These are phyloP conservation scores for Skeletonema menzelii DNA, from an alignment of 108 stramenopile genomes.

Conservation along the genomic window DNA sequence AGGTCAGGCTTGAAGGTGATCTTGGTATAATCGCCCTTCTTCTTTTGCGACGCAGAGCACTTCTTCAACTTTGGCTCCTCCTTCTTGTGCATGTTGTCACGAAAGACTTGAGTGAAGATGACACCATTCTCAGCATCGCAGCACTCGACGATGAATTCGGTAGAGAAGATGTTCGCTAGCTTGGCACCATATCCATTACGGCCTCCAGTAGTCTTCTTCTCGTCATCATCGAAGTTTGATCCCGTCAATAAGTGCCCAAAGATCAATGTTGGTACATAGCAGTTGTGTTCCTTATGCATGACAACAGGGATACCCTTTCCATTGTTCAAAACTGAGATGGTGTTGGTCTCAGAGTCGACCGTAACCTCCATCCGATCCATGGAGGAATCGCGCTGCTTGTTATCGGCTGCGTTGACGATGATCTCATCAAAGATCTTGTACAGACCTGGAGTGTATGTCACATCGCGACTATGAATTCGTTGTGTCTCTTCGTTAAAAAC, in stretches of 20 bases:
- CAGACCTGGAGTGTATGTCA: constrained; percentile 95
- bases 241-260: constrained; percentile 86
- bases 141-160: constrained; percentile 87
- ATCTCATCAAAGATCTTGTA: constrained; percentile 99
- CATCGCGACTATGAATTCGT: constrained; percentile 70
- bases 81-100: constrained; percentile 88
- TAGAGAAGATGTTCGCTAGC: constrained; percentile 98
- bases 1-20: constrained; percentile 98
- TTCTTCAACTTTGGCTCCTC: constrained; percentile 72
- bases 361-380: constrained; percentile 94
- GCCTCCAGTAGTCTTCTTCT: constrained; percentile 98
- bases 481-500: constrained; percentile 69
- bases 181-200: constrained; percentile 99
- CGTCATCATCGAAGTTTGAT: constrained; percentile 98
- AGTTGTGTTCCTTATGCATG: constrained; percentile 78
- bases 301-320: constrained; percentile 87
- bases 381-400: constrained; percentile 97
- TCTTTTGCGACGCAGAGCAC: constrained; percentile 63
- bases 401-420: constrained; percentile 99
- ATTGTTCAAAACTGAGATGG: constrained; percentile 98
- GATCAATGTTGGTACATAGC: constrained; percentile 95
- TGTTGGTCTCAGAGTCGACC: constrained; percentile 64
- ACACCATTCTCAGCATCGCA: constrained; percentile 75
- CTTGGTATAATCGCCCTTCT: constrained; percentile 94
- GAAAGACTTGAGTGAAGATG: constrained; percentile 86